A percentile compares a stretch with the other conserved stretches of the same genome.
Conservation (phyloP, 306 rosid species). For the Psophocarpus tetragonolobus region DNA sequence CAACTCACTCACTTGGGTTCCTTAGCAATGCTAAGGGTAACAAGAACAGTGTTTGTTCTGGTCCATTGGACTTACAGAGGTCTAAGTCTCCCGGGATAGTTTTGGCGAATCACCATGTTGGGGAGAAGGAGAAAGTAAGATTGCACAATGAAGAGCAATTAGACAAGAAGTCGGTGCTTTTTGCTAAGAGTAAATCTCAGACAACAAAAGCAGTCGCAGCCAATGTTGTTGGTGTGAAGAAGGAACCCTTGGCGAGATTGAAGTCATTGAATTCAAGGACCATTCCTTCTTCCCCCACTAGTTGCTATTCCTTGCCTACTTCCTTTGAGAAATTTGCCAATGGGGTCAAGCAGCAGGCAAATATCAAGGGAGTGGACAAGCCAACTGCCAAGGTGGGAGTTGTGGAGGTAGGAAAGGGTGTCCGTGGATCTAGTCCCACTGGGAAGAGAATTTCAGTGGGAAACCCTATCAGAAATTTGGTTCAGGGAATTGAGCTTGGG, state of each 20-base stretch:
- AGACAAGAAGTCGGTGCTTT: slow-evolving; percentile 53
- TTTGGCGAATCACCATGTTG: slow-evolving; percentile 35
- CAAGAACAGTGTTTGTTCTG: slow-evolving; percentile 33
- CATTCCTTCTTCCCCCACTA: slow-evolving; percentile 82
- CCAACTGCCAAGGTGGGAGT: slow-evolving; percentile 50
- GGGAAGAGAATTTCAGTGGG: slow-evolving; percentile 53
- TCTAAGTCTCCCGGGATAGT: slow-evolving; percentile 46
- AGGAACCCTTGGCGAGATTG: slow-evolving; percentile 61
- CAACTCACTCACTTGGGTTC: slow-evolving; percentile 75
- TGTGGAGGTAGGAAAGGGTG: slow-evolving; percentile 53
- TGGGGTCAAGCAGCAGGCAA: slow-evolving; percentile 74
- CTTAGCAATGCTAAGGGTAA: slow-evolving; percentile 40
- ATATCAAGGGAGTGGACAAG: slow-evolving; percentile 53
- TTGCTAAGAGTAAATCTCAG: slow-evolving; percentile 57
- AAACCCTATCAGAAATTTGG: slow-evolving; percentile 65
- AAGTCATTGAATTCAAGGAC: slow-evolving; percentile 81
- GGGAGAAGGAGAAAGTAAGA: slow-evolving; percentile 55
- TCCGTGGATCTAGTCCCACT: slow-evolving; percentile 60
- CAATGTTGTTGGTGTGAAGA: slow-evolving; percentile 58
- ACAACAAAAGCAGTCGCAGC: slow-evolving; percentile 39
- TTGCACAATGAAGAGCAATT: slow-evolving; percentile 52
- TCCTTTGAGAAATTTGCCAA: slow-evolving; percentile 83
- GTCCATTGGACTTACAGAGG: slow-evolving; percentile 43
- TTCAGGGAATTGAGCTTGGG: slow-evolving; percentile 86
- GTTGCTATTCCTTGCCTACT: slow-evolving; percentile 83